Percentiles rank a stretch among this genome's conserved stretches.
Evolutionary conservation across 1,284 basidiomycete species (phyloP).

Genomic region (Phylloporus sp.): DNA sequence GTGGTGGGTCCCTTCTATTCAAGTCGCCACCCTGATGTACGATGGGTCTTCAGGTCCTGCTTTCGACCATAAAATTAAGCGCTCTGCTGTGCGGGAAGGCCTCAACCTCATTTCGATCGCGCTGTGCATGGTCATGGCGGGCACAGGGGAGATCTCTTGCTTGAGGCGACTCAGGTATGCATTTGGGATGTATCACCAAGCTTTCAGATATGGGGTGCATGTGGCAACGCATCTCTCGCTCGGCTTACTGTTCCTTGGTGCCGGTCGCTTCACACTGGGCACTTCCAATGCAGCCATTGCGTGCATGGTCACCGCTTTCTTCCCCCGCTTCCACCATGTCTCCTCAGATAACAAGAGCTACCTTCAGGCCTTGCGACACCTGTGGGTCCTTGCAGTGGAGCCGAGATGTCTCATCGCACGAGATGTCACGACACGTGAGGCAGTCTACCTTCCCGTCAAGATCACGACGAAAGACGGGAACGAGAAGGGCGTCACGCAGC

Average conservation of each 20-base stretch:
- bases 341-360: slow-evolving; percentile 91
- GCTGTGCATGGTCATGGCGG: slow-evolving; percentile 92
- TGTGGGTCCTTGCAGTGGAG: slow-evolving; percentile 96
- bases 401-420: slow-evolving; percentile 90
- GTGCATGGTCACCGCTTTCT: slow-evolving; percentile 88
- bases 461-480: slow-evolving; percentile 73
- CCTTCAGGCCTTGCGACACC: slow-evolving; percentile 90
- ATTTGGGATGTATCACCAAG: slow-evolving; percentile 88
- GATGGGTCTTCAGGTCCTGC: slow-evolving; percentile 54
- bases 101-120: slow-evolving; percentile 87
- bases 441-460: slow-evolving; percentile 91
- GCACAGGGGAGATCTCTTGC: slow-evolving; percentile 92
- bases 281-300: slow-evolving; percentile 93
- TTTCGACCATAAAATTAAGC: slow-evolving; percentile 86
- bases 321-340: slow-evolving; percentile 81
- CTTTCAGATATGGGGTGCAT: slow-evolving; percentile 88
- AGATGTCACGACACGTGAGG: slow-evolving; percentile 89
- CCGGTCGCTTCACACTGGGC: slow-evolving; percentile 91
- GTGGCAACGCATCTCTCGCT: slow-evolving; percentile 92
- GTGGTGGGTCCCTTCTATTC: slow-evolving; percentile 48
- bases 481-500: slow-evolving; percentile 63
- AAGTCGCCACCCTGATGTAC: background rate
- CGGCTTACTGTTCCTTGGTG: slow-evolving; percentile 93
- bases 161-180: slow-evolving; percentile 88
- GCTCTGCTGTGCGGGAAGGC: slow-evolving; percentile 86